Conservation (phyloP, 208 protist species). For the Crithidia mellificae region DNA sequence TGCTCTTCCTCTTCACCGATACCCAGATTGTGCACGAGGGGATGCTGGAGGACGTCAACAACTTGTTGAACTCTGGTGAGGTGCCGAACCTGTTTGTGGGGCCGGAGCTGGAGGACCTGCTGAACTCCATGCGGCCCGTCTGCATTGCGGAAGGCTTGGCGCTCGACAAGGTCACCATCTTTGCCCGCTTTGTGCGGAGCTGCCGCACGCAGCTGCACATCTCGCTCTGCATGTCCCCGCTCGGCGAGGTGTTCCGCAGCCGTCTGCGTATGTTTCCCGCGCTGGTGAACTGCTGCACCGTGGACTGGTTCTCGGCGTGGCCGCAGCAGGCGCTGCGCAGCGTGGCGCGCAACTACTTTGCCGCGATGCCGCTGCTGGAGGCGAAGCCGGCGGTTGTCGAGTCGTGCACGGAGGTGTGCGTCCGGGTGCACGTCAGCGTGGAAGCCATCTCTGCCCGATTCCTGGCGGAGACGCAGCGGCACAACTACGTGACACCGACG, state of each 20-base stretch:
- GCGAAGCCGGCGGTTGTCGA: conserved; percentile 44
- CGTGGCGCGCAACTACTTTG: conserved; percentile 93
- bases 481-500: conserved; percentile 99
- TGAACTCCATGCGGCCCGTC: conserved; percentile 93
- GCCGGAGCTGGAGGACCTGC: conserved; percentile 94
- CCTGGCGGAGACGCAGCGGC: conserved; percentile 88
- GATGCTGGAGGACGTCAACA: conserved; percentile 99
- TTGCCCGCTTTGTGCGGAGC: conserved; percentile 92
- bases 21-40: conserved; percentile 97
- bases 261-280: conserved; percentile 98
- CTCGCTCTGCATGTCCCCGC: conserved; percentile 96
- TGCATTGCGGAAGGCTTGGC: conserved; percentile 90
- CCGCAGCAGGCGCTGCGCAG: conserved; percentile 93
- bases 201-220: conserved; percentile 96
- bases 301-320: conserved; percentile 99
- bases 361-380: conserved; percentile 43
- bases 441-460: conserved; percentile 89
- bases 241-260: conserved; percentile 95
- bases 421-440: conserved; percentile 94
- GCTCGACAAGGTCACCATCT: conserved; percentile 95
- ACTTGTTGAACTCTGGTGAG: conserved; percentile 97
- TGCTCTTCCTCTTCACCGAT: conserved; percentile 98
- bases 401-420: conserved; percentile 90
- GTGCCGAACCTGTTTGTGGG: conserved; percentile 97
- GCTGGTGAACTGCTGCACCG: conserved; percentile 98